phyloP scores from a whole-genome alignment of 108 stramenopile genomes.

The Schizochytrium sp. region DNA sequence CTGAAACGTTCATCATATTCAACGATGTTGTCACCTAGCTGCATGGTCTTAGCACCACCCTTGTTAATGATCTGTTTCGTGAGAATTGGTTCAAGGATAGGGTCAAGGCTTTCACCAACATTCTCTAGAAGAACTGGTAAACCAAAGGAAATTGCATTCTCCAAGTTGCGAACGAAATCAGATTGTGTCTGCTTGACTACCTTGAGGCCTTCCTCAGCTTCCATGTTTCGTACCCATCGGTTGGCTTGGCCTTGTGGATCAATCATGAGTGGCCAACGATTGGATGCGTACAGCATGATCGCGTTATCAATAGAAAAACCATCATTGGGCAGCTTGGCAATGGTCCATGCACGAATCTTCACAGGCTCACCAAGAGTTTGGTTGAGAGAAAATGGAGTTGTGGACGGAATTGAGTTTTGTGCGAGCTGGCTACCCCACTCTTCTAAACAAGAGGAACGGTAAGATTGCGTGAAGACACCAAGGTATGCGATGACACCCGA shows the following conservation, averaged over 20 bases:
- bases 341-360: constrained; percentile 92
- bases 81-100: constrained; percentile 74
- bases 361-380: constrained; percentile 75
- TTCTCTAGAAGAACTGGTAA: constrained; percentile 77
- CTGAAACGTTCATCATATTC: constrained; percentile 77
- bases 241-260: constrained; percentile 81
- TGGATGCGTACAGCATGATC: constrained; percentile 73
- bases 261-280: constrained; percentile 81
- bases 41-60: constrained; percentile 73
- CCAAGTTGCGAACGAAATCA: constrained; percentile 75
- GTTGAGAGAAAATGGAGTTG: constrained; percentile 53
- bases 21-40: constrained; percentile 74
- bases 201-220: constrained; percentile 65
- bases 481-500: constrained; percentile 80
- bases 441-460: constrained; percentile 71
- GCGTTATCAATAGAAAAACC: constrained; percentile 76
- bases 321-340: constrained; percentile 74
- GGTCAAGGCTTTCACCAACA: constrained; percentile 74
- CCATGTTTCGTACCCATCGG: constrained; percentile 68
- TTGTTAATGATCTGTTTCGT: constrained; percentile 71
- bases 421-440: constrained; percentile 71
- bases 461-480: constrained; percentile 76
- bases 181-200: constrained; percentile 78
- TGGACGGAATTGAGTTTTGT: constrained; percentile 70
- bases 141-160: constrained; percentile 78